A percentile compares a stretch with the other conserved stretches of the same genome.
These are phyloP conservation scores for Cetraspora pellucida DNA, from an alignment of 192 early-diverging fungal genomes.

Conservation along the genomic window DNA sequence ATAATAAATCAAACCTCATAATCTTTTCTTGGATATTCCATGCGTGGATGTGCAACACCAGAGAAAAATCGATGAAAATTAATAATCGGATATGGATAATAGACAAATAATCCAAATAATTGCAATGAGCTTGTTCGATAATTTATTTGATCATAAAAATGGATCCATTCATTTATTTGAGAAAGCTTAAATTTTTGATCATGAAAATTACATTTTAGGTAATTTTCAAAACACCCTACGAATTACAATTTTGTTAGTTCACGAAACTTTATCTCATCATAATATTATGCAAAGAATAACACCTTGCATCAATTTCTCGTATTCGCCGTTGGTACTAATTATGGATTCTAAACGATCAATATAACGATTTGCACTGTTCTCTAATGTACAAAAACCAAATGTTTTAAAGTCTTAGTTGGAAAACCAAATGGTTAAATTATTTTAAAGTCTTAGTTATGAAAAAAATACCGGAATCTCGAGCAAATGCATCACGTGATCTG, in stretches of 20 bases:
- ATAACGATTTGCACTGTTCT: conserved; percentile 49
- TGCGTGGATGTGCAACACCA: conserved; percentile 56
- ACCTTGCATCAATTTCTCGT: conserved; percentile 86
- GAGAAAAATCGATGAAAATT: conserved; percentile 85
- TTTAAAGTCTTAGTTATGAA: background rate
- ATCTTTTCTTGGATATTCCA: conserved; percentile 79
- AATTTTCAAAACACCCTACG: conserved; percentile 90
- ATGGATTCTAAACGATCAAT: conserved; percentile 53
- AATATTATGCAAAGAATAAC: background rate
- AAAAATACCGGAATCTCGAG: no score
- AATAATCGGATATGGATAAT: conserved; percentile 70
- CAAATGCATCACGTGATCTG: background rate
- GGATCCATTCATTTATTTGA: conserved; percentile 72
- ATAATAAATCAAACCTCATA: conserved; percentile 58
- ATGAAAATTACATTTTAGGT: conserved; percentile 76
- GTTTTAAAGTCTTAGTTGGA: no score
- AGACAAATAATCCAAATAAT: conserved; percentile 62
- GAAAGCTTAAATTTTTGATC: conserved; percentile 73
- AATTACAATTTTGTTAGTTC: background rate
- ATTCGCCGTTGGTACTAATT: conserved; percentile 73
- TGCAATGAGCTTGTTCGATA: conserved; percentile 46
- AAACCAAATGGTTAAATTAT: background rate
- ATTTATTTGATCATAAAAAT: conserved; percentile 80
- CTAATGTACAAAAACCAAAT: conserved; percentile 23
- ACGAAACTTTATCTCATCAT: background rate